Evolutionary conservation across 176 grass and related monocot species (phyloP).

Genomic region (Eremochloa ophiuroides): DNA sequence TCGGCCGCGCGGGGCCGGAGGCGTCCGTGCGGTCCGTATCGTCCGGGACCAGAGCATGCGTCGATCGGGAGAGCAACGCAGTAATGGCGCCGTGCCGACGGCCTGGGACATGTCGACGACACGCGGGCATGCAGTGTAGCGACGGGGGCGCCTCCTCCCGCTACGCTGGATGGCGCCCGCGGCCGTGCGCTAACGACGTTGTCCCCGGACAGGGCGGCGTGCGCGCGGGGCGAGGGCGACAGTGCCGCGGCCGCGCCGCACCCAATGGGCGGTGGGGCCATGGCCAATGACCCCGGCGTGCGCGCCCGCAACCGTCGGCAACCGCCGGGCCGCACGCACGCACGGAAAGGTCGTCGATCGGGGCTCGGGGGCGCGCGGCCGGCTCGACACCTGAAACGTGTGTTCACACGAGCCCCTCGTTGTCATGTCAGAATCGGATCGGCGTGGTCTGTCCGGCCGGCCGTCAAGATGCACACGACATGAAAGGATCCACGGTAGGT

Average conservation of each 20-base stretch:
- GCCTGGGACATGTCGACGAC: slow-evolving; percentile 35
- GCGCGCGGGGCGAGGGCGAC: not conserved
- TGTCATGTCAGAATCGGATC: not conserved
- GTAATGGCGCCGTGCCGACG: slow-evolving; percentile 30
- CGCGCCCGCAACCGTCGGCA: not conserved
- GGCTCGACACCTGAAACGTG: not conserved
- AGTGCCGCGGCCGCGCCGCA: not conserved
- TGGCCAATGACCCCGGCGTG: not conserved
- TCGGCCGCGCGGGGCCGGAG: not conserved
- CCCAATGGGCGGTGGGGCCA: not conserved
- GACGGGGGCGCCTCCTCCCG: not conserved
- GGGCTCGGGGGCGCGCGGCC: not conserved
- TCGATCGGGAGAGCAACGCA: not conserved
- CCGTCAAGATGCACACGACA: not conserved
- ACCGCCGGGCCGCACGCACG: not conserved
- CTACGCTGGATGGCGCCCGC: not conserved
- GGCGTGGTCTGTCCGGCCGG: not conserved
- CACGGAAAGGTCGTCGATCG: not conserved
- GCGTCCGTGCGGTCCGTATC: not conserved
- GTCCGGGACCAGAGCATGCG: not conserved
- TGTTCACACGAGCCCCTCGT: not conserved
- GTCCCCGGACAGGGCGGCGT: slow-evolving; percentile 17
- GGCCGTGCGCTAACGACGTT: slow-evolving; percentile 1
- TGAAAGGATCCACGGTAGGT: not conserved
- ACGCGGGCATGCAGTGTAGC: not conserved